phyloP scores from a whole-genome alignment of 371 early-diverging fungal genomes.

The Mortierella polycephala region DNA sequence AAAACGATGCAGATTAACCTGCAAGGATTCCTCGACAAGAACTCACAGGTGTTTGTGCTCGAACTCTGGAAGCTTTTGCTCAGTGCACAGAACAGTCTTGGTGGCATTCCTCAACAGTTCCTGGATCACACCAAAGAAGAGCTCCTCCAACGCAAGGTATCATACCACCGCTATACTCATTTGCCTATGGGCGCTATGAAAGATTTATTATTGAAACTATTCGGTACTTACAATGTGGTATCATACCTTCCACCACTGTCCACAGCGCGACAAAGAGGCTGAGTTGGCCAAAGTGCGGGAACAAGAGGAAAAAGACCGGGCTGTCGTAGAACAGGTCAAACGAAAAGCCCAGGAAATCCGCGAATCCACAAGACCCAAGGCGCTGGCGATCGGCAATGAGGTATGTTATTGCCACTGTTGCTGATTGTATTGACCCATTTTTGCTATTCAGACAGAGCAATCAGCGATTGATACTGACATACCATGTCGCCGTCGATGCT shows the following conservation, averaged over 20 bases:
- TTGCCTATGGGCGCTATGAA: constrained; percentile 3
- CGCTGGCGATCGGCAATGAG: constrained; percentile 7
- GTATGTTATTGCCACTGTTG: constrained; percentile 8
- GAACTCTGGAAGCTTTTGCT: constrained; percentile 92
- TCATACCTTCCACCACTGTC: not conserved
- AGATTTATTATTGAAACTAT: not conserved
- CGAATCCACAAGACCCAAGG: constrained; percentile 33
- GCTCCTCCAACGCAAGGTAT: constrained; percentile 62
- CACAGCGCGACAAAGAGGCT: constrained; percentile 42
- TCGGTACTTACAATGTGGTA: not conserved
- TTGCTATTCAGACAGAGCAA: not conserved
- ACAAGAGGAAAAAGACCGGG: constrained; percentile 54
- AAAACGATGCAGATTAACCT: constrained; percentile 92
- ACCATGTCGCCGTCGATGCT: not conserved
- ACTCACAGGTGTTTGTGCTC: constrained; percentile 82
- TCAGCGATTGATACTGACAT: not conserved
- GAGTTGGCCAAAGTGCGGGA: constrained; percentile 40
- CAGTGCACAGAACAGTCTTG: constrained; percentile 84
- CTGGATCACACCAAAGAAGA: constrained; percentile 90
- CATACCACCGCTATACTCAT: not conserved
- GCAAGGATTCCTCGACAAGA: constrained; percentile 93
- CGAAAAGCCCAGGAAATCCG: constrained; percentile 43
- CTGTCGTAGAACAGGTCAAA: constrained; percentile 35
- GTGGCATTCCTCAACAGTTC: constrained; percentile 89
- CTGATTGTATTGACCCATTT: constrained; percentile 7